Evolutionary conservation across 129 eudicot species (phyloP).

Genomic region (Flaveria trinervia): DNA sequence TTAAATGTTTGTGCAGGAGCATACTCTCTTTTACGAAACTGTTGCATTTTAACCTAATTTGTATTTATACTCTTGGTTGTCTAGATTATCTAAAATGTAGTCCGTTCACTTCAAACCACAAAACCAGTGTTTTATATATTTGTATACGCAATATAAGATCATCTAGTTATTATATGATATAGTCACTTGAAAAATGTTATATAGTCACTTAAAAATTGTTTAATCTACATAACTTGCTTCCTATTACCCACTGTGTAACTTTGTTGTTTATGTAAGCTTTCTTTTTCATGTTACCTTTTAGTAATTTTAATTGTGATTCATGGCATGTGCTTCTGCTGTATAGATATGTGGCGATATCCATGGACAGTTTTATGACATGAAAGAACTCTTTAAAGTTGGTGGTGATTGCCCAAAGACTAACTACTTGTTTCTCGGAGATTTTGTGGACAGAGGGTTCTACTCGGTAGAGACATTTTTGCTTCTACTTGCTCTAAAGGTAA

Average conservation of each 20-base stretch:
- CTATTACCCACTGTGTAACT: neutral
- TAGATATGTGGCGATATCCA: constrained; percentile 99
- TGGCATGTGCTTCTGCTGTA: constrained; percentile 26
- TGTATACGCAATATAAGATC: neutral
- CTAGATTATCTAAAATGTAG: neutral
- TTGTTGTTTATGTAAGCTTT: constrained; percentile 1
- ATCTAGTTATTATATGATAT: neutral
- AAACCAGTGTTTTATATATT: neutral
- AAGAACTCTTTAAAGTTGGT: constrained; percentile 97
- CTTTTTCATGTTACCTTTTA: neutral
- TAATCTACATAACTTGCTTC: constrained; percentile 8
- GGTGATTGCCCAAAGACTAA: constrained; percentile 99
- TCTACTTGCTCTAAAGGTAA: constrained; percentile 94
- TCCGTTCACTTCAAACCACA: constrained; percentile 4
- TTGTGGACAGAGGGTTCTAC: constrained; percentile 98
- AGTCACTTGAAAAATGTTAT: constrained; percentile 5
- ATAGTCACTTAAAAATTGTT: constrained; percentile 2
- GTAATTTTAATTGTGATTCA: constrained; percentile 1
- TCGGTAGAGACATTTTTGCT: constrained; percentile 98
- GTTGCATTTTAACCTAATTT: neutral
- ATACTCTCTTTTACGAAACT: neutral
- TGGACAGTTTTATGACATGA: constrained; percentile 98
- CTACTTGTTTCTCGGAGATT: constrained; percentile 99
- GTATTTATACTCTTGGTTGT: constrained; percentile 4
- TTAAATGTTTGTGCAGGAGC: neutral